A percentile compares a stretch with the other conserved stretches of the same genome.
phyloP scores from a whole-genome alignment of 495 filamentous ascomycete species.

The Aspergillus sclerotioniger region DNA sequence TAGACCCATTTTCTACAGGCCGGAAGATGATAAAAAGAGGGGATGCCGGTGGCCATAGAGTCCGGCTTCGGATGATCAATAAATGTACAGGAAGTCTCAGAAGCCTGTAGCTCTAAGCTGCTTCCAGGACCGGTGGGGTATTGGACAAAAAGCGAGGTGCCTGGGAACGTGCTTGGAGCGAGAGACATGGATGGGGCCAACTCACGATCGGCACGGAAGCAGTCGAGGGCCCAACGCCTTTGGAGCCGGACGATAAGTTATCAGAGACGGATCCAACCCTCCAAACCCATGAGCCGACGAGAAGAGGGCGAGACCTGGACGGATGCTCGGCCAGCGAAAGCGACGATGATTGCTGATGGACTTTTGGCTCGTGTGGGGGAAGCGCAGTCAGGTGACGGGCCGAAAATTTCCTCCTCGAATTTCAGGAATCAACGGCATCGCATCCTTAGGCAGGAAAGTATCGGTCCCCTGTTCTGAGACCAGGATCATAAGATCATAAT shows the following conservation, averaged over 20 bases:
- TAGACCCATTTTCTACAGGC: background rate
- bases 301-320: constrained; percentile 12
- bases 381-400: constrained; percentile 33
- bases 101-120: constrained; percentile 5
- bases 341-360: constrained; percentile 2
- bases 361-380: constrained; percentile 28
- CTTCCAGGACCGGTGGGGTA: constrained; percentile 20
- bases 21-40: background rate
- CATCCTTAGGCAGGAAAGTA: constrained; percentile 25
- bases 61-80: background rate
- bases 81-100: constrained; percentile 5
- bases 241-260: background rate
- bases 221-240: constrained; percentile 23
- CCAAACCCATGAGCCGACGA: background rate
- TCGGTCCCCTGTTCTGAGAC: background rate
- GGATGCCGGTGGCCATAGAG: background rate
- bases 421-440: background rate
- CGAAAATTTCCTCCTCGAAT: constrained; percentile 22
- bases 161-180: constrained; percentile 7
- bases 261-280: constrained; percentile 6
- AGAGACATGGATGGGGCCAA: constrained; percentile 18
- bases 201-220: constrained; percentile 43
- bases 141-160: constrained; percentile 12
- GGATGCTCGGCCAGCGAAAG: background rate
- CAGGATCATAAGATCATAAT: background rate